A percentile compares a stretch with the other conserved stretches of the same genome.
Evolutionary conservation across 176 grass and related monocot species (phyloP).

Genomic region (Cenchrus fungigraminus): DNA sequence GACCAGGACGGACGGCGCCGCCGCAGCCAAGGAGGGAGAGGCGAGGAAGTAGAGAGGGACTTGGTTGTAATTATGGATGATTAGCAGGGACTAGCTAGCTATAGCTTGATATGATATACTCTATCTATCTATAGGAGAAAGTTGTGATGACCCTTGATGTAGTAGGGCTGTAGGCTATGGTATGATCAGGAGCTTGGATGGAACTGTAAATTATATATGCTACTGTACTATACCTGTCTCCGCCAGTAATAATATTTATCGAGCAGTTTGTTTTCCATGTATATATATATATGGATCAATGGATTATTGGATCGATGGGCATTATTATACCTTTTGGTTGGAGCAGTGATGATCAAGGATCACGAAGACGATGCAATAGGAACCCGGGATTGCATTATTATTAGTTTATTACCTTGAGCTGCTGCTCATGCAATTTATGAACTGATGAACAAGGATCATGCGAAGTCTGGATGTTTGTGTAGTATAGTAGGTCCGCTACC

Average conservation of each 20-base stretch:
- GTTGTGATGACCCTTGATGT: background rate
- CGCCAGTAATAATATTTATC: background rate
- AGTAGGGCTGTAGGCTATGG: background rate
- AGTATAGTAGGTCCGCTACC: no score
- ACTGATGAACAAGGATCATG: no score
- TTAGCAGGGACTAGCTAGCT: conserved; percentile 38
- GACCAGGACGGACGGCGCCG: background rate
- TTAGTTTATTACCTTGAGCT: no score
- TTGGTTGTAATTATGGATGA: conserved; percentile 46
- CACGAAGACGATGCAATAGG: no score
- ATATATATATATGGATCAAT: background rate
- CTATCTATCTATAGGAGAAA: background rate
- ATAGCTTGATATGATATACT: background rate
- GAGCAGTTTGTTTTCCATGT: background rate
- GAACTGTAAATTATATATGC: background rate
- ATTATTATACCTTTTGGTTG: no score
- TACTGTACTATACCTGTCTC: background rate
- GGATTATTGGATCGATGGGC: background rate
- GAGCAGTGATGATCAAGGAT: no score
- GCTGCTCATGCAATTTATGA: no score
- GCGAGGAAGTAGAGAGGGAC: conserved; percentile 1
- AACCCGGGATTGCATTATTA: no score
- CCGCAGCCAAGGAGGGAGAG: background rate
- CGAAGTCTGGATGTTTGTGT: no score
- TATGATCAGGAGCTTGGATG: background rate